Percentiles rank a stretch among this genome's conserved stretches.
Conservation (phyloP, 2,329 filamentous ascomycete genomes). For the Penicillium capsulatum region DNA sequence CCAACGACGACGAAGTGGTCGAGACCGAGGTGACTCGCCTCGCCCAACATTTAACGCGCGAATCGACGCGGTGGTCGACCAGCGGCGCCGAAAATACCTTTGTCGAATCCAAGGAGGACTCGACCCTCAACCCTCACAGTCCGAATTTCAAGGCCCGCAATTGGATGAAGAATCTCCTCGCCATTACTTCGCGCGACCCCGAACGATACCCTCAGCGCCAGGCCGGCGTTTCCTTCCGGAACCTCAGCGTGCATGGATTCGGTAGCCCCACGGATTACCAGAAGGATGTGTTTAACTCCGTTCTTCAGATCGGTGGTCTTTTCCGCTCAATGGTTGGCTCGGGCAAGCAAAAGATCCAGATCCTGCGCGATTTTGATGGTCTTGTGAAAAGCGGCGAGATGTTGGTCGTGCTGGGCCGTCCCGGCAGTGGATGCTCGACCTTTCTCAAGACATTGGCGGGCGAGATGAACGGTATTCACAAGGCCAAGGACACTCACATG, state of each 20-base stretch:
- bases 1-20: conserved; percentile 22
- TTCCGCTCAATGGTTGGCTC: conserved; percentile 32
- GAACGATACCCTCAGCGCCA: conserved; percentile 52
- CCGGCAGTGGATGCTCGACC: conserved; percentile 64
- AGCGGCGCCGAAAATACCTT: conserved; percentile 34
- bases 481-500: conserved; percentile 66
- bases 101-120: conserved; percentile 30
- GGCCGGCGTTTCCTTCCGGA: conserved; percentile 62
- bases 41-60: conserved; percentile 34
- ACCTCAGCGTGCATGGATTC: conserved; percentile 65
- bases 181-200: conserved; percentile 49
- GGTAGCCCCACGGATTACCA: conserved; percentile 67
- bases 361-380: conserved; percentile 62
- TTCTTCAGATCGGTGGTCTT: conserved; percentile 34
- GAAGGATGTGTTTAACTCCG: conserved; percentile 39
- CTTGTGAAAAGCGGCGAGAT: conserved; percentile 56
- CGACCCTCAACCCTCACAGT: conserved; percentile 44
- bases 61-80: conserved; percentile 32
- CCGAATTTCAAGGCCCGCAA: conserved; percentile 44
- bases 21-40: conserved; percentile 33
- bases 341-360: conserved; percentile 52
- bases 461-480: conserved; percentile 74
- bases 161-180: conserved; percentile 48
- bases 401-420: conserved; percentile 53
- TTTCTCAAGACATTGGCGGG: conserved; percentile 80